Base-by-base conservation (phyloP, 805 yeast species). In the Candida adriatica region DNA sequence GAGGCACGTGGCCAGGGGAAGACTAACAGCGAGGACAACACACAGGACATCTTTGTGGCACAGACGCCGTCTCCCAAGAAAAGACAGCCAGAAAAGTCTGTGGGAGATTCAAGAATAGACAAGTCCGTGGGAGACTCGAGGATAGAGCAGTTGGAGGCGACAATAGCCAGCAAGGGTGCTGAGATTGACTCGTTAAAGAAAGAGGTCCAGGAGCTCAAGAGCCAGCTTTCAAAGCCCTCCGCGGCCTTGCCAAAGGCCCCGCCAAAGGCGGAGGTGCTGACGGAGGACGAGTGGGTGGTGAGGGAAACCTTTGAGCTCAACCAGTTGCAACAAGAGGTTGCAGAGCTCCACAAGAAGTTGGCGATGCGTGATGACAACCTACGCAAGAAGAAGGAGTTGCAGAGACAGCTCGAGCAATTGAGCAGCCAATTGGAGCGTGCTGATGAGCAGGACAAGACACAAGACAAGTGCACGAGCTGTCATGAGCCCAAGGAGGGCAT, bases 281-380 rank as follows among this genome's bases (percentile, higher is more conserved):
- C 48, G 3, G 64, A 61, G 20, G 55, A 51, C 29, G 64, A 58
- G 23, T 53, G 58, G 26, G 41, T 59, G 29, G 34, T 53, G 14
- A 48, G 44, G 30, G 65, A 61, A 30, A 56, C 59, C 14, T 39
- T 43, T 15, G 66, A 61, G 30, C 43, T 62, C 17, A 49, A 49
- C 27, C 46, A 46, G 18, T 38, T 62, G 22, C 57, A 60, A 30
- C 48, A 46, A 7, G 56, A 57, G 30, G 55, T 62, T n/a, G 49
- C 46, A 16, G 41, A 48, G 3, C 43, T 58, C 18, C 54, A 52
- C 22, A 38, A 51, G n/a, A 55, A 51, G 28, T 43, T 62, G 11
- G 46, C 49, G 13, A 42, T 55, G 16, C 55, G 57, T 35, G 55
- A 56, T 24, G 61, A 58, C 25, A 58, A 59, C 37, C 59, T 56